These are phyloP conservation scores for Talaromyces stipitatus DNA, from an alignment of 495 filamentous ascomycete species.

Conservation along the genomic window DNA sequence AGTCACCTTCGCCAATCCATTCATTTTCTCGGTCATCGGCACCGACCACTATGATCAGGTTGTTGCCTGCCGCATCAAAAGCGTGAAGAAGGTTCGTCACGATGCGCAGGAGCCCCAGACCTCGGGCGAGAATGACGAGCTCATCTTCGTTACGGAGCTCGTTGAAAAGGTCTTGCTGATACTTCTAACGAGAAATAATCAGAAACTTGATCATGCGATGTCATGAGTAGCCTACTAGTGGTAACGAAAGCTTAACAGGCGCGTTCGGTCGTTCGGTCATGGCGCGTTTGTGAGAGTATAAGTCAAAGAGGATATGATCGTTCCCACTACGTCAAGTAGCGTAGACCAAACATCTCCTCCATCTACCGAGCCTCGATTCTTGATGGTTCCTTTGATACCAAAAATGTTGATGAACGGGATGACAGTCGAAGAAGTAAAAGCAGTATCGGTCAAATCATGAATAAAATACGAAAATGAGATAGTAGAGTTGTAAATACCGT, in stretches of 20 bases:
- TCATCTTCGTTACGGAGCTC: constrained; percentile 88
- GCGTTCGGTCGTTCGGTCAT: constrained; percentile 46
- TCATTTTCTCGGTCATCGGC: constrained; percentile 90
- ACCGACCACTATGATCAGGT: constrained; percentile 81
- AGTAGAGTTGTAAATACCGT: neutral
- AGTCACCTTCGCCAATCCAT: constrained; percentile 72
- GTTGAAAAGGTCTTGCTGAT: constrained; percentile 87
- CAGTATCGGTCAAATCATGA: no score
- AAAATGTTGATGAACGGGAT: no score
- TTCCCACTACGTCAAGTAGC: no score
- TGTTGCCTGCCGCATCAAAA: constrained; percentile 92
- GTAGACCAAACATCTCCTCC: no score
- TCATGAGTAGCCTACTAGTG: constrained; percentile 52
- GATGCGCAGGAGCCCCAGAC: constrained; percentile 82
- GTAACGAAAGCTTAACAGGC: constrained; percentile 87
- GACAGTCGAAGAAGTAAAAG: no score
- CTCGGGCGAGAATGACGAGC: constrained; percentile 82
- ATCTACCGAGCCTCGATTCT: no score
- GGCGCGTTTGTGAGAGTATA: neutral
- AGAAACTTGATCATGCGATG: constrained; percentile 7
- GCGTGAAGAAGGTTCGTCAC: constrained; percentile 92
- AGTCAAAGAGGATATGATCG: neutral
- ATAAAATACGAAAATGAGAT: no score
- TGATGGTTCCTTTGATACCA: no score
- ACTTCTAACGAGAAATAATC: constrained; percentile 42